Conservation (phyloP, 805 yeast genomes). For the Blastobotrys peoriensis region DNA sequence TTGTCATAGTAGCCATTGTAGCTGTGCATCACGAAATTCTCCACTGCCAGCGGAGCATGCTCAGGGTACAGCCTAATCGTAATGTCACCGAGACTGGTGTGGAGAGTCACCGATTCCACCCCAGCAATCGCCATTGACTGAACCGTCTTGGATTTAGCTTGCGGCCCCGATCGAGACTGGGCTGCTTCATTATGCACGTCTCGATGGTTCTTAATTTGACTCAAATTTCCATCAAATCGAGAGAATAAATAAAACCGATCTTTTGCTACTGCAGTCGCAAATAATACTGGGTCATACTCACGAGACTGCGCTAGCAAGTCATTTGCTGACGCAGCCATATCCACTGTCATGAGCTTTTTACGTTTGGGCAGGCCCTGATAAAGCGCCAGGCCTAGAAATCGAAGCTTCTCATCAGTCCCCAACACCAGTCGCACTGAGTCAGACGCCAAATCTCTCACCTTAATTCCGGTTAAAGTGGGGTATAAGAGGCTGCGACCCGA, state of each 20-base stretch:
- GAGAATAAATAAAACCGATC: slow-evolving; percentile 28
- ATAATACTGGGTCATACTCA: slow-evolving; percentile 26
- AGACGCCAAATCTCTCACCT: slow-evolving; percentile 25
- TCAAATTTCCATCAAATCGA: slow-evolving; percentile 18
- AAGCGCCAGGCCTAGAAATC: slow-evolving; percentile 27
- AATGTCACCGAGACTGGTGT: slow-evolving; percentile 42
- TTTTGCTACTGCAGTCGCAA: slow-evolving; percentile 25
- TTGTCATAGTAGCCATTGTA: slow-evolving; percentile 36
- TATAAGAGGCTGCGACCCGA: slow-evolving; percentile 28
- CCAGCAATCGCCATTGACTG: neutral
- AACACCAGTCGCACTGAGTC: slow-evolving; percentile 23
- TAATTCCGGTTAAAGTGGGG: slow-evolving; percentile 29
- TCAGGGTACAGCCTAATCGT: slow-evolving; percentile 31
- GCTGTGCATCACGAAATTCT: slow-evolving; percentile 36
- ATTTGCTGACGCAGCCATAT: slow-evolving; percentile 30
- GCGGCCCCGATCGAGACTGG: slow-evolving; percentile 5
- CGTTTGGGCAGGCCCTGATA: slow-evolving; percentile 29
- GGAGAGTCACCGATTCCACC: slow-evolving; percentile 31
- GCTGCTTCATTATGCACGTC: slow-evolving; percentile 25
- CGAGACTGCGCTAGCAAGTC: slow-evolving; percentile 24
- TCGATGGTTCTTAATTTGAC: slow-evolving; percentile 19
- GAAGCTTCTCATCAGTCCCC: slow-evolving; percentile 28
- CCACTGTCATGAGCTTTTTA: slow-evolving; percentile 24
- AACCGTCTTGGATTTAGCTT: neutral
- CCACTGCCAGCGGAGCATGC: slow-evolving; percentile 38